Percentiles rank a stretch among this genome's conserved stretches.
Evolutionary conservation across 441 rosid species (phyloP).

Genomic region (Pelargonium myrrhifolium): DNA sequence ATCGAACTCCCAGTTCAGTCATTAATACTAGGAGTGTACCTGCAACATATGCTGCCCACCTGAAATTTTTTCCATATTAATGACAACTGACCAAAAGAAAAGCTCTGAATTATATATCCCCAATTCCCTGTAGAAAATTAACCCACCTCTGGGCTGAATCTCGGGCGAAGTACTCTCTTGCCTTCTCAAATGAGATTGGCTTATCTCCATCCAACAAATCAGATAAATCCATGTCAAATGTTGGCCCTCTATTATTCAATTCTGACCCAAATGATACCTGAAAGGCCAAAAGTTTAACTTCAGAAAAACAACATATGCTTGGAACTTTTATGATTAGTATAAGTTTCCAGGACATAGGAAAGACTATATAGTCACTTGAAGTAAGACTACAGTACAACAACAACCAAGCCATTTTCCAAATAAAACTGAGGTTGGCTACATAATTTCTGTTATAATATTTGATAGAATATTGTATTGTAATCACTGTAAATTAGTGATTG

Average conservation of each 20-base stretch:
- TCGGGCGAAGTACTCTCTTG: slow-evolving; percentile 74
- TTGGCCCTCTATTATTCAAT: slow-evolving; percentile 93
- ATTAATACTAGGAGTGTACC: slow-evolving; percentile 94
- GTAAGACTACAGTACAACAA: no score
- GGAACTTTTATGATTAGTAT: not conserved
- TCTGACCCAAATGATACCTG: slow-evolving; percentile 99
- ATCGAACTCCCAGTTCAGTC: slow-evolving; percentile 81
- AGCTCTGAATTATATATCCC: not conserved
- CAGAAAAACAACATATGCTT: not conserved
- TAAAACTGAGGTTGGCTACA: no score
- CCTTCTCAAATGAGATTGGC: slow-evolving; percentile 85
- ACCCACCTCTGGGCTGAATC: slow-evolving; percentile 95
- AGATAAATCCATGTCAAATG: slow-evolving; percentile 98
- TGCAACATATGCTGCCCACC: slow-evolving; percentile 99
- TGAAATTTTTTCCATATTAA: slow-evolving; percentile 21
- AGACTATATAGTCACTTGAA: no score
- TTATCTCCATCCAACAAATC: slow-evolving; percentile 83
- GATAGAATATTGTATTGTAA: no score
- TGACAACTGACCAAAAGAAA: slow-evolving; percentile 11
- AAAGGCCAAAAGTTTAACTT: slow-evolving; percentile 16
- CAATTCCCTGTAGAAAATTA: slow-evolving; percentile 8
- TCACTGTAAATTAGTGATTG: no score
- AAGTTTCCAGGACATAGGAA: not conserved
- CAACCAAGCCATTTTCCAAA: no score
- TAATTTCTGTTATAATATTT: no score